A percentile compares a stretch with the other conserved stretches of the same genome.
Conservation (phyloP, 2,329 filamentous ascomycete genomes). For the Diaporthe destruens region DNA sequence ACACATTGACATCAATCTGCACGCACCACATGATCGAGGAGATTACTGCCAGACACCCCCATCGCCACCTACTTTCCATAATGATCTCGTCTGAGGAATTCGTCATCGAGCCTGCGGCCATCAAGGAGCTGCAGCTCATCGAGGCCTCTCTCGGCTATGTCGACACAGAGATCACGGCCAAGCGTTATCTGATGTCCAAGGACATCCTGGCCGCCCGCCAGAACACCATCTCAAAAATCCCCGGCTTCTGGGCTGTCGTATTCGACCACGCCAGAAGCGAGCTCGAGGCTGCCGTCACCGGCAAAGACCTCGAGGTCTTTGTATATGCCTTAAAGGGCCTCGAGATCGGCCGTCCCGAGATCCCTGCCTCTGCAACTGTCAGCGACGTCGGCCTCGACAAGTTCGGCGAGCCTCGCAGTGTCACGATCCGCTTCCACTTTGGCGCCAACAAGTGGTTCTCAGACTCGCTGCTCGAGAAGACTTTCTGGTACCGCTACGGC, state of each 20-base stretch:
- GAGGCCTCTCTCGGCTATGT: conserved; percentile 50
- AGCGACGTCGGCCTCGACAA: conserved; percentile 49
- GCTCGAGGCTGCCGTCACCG: conserved; percentile 73
- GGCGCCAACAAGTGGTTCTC: conserved; percentile 73
- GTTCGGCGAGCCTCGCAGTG: conserved; percentile 71
- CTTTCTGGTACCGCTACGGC: conserved; percentile 73
- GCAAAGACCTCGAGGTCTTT: conserved; percentile 70
- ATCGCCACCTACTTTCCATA: conserved; percentile 55
- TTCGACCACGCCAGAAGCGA: conserved; percentile 69
- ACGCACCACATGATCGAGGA: conserved; percentile 20
- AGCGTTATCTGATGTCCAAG: conserved; percentile 50
- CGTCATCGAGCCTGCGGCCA: conserved; percentile 48
- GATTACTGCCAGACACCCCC: conserved; percentile 53
- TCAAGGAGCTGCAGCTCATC: conserved; percentile 52
- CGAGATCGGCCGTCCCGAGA: conserved; percentile 61
- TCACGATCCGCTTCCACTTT: conserved; percentile 68
- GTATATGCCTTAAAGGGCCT: conserved; percentile 67
- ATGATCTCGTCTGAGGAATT: conserved; percentile 45
- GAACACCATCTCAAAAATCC: conserved; percentile 67
- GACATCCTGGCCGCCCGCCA: conserved; percentile 69
- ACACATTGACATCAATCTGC: background rate
- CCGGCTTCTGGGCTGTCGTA: conserved; percentile 77
- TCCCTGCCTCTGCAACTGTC: conserved; percentile 50
- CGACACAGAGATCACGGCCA: conserved; percentile 50
- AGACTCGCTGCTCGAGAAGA: conserved; percentile 72